These are phyloP conservation scores for Dioscorea zingiberensis DNA, from an alignment of 106 monocot genomes.

Conservation along the genomic window DNA sequence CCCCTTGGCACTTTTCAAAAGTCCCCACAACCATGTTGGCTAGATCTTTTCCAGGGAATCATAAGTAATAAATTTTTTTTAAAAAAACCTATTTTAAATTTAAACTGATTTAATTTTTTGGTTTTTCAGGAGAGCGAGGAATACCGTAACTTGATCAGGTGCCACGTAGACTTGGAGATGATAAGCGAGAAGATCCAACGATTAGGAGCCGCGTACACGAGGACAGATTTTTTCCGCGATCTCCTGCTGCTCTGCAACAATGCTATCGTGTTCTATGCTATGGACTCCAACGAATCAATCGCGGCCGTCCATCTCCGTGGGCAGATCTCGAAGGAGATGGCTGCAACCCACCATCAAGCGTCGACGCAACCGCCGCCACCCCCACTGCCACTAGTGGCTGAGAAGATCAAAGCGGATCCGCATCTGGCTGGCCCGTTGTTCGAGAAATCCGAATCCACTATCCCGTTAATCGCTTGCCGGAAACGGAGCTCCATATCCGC, in stretches of 20 bases:
- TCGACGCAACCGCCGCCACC: neutral
- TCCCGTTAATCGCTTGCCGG: constrained; percentile 31
- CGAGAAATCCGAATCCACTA: constrained; percentile 9
- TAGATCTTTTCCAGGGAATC: no score
- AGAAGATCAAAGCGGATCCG: constrained; percentile 14
- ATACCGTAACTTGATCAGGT: constrained; percentile 49
- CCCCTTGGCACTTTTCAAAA: no score
- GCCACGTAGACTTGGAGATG: constrained; percentile 77
- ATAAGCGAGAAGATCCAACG: constrained; percentile 37
- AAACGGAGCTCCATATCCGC: constrained; percentile 46
- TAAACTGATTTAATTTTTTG: no score
- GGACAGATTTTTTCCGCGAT: constrained; percentile 38
- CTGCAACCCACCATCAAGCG: neutral
- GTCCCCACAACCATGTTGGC: no score
- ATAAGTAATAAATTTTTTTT: no score
- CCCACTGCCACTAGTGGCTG: neutral
- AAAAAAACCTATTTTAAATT: no score
- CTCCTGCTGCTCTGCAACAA: constrained; percentile 39
- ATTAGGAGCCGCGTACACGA: constrained; percentile 21
- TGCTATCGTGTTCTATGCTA: constrained; percentile 34
- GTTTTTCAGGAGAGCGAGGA: constrained; percentile 34
- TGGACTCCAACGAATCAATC: constrained; percentile 8
- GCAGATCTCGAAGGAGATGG: constrained; percentile 21
- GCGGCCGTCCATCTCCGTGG: constrained; percentile 22
- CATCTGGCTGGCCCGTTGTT: constrained; percentile 11